phyloP scores from a whole-genome alignment of 164 flowering plant species.

The Akebia trifoliata region DNA sequence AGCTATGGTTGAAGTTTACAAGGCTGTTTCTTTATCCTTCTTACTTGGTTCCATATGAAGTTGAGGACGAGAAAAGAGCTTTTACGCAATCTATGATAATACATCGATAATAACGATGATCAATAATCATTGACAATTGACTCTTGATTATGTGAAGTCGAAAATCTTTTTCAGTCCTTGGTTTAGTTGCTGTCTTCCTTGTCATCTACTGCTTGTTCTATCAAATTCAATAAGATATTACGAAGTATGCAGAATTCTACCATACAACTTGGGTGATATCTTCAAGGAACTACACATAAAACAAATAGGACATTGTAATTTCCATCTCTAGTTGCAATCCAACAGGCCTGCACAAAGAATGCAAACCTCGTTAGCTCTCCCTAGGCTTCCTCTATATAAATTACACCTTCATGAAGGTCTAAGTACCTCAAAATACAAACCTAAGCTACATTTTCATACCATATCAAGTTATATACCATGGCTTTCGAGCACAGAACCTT shows the following conservation, averaged over 20 bases:
- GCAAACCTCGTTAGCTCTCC: not conserved
- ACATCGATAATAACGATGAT: too few species aligned
- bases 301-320: too few species aligned
- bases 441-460: not conserved
- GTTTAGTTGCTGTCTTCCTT: too few species aligned
- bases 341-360: not conserved
- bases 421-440: not conserved
- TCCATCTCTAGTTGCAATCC: not conserved
- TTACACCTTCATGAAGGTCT: not conserved
- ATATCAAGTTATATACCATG: not conserved
- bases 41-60: not conserved
- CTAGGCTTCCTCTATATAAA: not conserved
- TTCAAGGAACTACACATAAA: too few species aligned
- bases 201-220: too few species aligned
- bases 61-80: not conserved
- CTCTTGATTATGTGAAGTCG: too few species aligned
- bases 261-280: too few species aligned
- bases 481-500: not conserved
- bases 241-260: too few species aligned
- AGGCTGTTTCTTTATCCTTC: not conserved
- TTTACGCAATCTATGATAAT: too few species aligned
- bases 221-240: too few species aligned
- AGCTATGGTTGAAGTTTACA: not conserved
- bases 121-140: too few species aligned
- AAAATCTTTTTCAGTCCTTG: too few species aligned